Evolutionary conservation across 352 stramenopile genomes (phyloP), one percentile per base, ranked within the genome.

Genomic region (Phytophthora citrophthora): DNA sequence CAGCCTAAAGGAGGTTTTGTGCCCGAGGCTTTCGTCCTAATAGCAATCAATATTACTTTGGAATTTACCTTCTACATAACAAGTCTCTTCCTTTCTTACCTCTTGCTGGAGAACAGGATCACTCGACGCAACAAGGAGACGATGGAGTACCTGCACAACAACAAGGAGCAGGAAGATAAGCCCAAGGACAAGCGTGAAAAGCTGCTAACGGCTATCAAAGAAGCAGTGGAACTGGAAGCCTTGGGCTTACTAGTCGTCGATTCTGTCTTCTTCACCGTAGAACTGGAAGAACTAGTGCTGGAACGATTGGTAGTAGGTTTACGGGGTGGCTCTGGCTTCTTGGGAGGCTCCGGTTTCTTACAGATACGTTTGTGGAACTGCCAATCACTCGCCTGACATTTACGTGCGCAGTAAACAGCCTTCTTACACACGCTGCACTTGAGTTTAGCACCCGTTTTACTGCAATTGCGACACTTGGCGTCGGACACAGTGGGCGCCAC

Each of bases 361-460:
- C 87, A 95, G n/a, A 81, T 93, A 54, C 85, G 85, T 64, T 92
- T 93, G 79, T 95, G 87, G 74, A 93, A 95, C 45, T 72, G 72
- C 87, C 87, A 95, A 67, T 95, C 87, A 61, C 82, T 90, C 26
- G 84, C 83, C 55, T 95, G 88, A 57, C 88, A 95, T 61, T 79
- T 64, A 44, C 88, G 80, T 39, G 83, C 79, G 58, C 88, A 95
- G 66, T 95, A 95, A 24, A 87, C 71, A 29, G 79, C 86, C 65
- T 93, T 93, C 77, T 94, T 95, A 61, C 88, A 95, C 43, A 94
- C 72, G 16, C 83, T 93, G 72, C 88, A 95, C 77, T 94, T 94
- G 61, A 95, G 86, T 54, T 91, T 90, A 13, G 86, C 86, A 15
- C 83, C 86, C 0, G 61, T 18, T 47, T 89, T 92, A 72, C 77